These are phyloP conservation scores for Aquilaria sinensis DNA, from an alignment of 345 rosid species.

Conservation along the genomic window DNA sequence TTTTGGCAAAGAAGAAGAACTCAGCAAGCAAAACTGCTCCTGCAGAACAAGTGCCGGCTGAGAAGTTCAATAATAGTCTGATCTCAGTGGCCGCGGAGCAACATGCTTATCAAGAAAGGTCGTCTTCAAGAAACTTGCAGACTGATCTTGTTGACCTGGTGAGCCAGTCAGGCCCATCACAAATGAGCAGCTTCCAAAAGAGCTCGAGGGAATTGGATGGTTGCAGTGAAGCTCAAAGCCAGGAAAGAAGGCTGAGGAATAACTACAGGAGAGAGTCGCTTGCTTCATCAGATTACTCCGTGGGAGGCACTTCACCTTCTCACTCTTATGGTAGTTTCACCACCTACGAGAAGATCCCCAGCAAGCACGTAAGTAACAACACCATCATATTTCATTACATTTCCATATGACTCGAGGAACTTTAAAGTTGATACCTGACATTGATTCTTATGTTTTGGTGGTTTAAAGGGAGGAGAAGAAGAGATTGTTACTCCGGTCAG, in stretches of 20 bases:
- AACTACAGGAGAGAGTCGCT: conserved; percentile 50
- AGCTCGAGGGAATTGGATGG: conserved; percentile 21
- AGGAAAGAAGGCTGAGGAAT: conserved; percentile 31
- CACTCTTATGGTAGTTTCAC: conserved; percentile 79
- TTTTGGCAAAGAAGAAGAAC: conserved; percentile 23
- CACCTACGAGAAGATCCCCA: conserved; percentile 55
- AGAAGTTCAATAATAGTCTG: conserved; percentile 26
- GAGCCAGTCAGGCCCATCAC: conserved; percentile 45
- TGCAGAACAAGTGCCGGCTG: conserved; percentile 8
- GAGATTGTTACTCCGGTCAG: conserved; percentile 70
- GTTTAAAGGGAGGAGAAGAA: conserved; percentile 54
- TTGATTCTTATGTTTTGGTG: conserved; percentile 8
- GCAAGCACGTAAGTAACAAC: conserved; percentile 48
- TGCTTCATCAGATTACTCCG: conserved; percentile 61
- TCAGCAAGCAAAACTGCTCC: conserved; percentile 9
- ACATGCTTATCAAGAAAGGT: conserved; percentile 17
- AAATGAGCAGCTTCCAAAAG: conserved; percentile 49
- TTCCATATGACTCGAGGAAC: neutral
- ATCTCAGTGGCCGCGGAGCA: conserved; percentile 16
- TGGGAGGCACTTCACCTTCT: conserved; percentile 41
- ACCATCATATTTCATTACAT: neutral
- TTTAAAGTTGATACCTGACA: neutral
- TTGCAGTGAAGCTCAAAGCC: conserved; percentile 38
- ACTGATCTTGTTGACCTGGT: conserved; percentile 23
- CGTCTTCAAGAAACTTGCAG: conserved; percentile 22